Percentiles rank a stretch among this genome's conserved stretches.
phyloP scores from a whole-genome alignment of 805 yeast genomes.

The Candida silvicultrix region DNA sequence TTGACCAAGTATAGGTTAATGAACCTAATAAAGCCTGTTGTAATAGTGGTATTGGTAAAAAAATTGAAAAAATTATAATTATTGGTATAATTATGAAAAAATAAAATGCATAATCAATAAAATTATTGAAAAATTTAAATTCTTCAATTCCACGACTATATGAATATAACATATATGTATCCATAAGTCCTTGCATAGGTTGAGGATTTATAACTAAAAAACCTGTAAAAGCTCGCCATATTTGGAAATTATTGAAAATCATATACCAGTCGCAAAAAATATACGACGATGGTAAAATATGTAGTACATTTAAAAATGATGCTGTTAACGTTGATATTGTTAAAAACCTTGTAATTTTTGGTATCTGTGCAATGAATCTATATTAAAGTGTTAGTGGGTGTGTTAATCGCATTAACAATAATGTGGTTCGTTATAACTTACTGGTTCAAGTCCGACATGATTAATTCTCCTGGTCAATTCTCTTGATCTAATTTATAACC shows the following conservation, averaged over 20 bases:
- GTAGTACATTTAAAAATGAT: slow-evolving; percentile 33
- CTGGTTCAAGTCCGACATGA: slow-evolving; percentile 11
- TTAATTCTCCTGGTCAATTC: not conserved
- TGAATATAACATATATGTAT: slow-evolving; percentile 49
- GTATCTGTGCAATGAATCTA: slow-evolving; percentile 39
- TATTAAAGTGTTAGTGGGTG: not conserved
- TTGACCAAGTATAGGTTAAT: slow-evolving; percentile 54
- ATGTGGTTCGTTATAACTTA: not conserved
- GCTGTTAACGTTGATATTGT: slow-evolving; percentile 43
- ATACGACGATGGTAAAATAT: slow-evolving; percentile 17
- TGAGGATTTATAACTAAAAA: slow-evolving; percentile 38
- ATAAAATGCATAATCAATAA: slow-evolving; percentile 54
- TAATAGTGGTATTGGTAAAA: slow-evolving; percentile 22
- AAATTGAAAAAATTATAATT: slow-evolving; percentile 30
- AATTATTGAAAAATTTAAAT: slow-evolving; percentile 38
- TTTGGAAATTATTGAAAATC: slow-evolving; percentile 28
- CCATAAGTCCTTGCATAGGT: slow-evolving; percentile 41
- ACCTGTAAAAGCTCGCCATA: slow-evolving; percentile 43
- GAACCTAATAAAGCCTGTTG: slow-evolving; percentile 41
- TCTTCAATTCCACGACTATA: slow-evolving; percentile 52
- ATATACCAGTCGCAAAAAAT: slow-evolving; percentile 26
- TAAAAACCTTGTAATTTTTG: slow-evolving; percentile 53
- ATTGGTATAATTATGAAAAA: slow-evolving; percentile 42
- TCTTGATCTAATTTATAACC: too few relatives aligned
- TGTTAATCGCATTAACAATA: not conserved